Conservation (phyloP, 768 basidiomycete species). For the Termitomyces bulborhizus region DNA sequence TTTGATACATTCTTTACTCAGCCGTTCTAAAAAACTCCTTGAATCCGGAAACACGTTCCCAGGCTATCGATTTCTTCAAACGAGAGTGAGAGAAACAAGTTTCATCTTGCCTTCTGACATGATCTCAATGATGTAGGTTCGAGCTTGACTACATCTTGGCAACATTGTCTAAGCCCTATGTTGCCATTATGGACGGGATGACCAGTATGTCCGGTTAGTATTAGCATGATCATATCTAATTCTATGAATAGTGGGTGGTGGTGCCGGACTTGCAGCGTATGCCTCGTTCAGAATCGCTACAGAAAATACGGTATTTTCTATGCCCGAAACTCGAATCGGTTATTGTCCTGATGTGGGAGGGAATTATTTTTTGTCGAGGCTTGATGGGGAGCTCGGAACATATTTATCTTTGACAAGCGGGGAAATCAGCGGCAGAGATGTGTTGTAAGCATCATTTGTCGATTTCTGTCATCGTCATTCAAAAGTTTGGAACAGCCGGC, state of each 20-base stretch:
- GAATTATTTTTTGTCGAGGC: constrained; percentile 78
- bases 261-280: constrained; percentile 78
- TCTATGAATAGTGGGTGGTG: constrained; percentile 77
- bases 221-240: neutral
- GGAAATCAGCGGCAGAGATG: constrained; percentile 67
- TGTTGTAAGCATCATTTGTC: constrained; percentile 57
- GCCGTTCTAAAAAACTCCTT: constrained; percentile 52
- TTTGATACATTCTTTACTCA: constrained; percentile 18
- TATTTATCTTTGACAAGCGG: constrained; percentile 87
- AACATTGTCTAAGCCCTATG: constrained; percentile 77
- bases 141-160: constrained; percentile 74
- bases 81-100: constrained; percentile 65
- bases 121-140: constrained; percentile 41
- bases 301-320: constrained; percentile 85
- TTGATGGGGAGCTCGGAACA: constrained; percentile 92
- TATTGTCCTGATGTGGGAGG: constrained; percentile 93
- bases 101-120: constrained; percentile 12
- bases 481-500: constrained; percentile 48
- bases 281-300: constrained; percentile 93
- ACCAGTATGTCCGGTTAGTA: constrained; percentile 59
- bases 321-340: constrained; percentile 95
- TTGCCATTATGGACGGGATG: constrained; percentile 84
- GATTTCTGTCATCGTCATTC: neutral
- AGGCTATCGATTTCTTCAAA: constrained; percentile 85
- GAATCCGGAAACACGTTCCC: constrained; percentile 42